Base-by-base conservation (phyloP, 129 eudicot genomes). In the Artemisia argyi region DNA sequence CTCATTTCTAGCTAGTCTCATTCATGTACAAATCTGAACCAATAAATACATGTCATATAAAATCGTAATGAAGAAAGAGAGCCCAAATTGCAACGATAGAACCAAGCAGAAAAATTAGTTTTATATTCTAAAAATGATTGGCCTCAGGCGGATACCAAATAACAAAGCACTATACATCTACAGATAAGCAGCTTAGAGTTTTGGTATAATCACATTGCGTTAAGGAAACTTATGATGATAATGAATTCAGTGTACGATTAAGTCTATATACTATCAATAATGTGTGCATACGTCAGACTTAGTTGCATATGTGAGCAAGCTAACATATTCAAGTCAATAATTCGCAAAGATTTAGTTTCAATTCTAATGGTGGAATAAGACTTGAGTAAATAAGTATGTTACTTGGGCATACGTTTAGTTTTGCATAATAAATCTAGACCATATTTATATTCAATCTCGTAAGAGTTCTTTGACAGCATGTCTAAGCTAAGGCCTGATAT, bases 1-100 rank as follows among this genome's bases (percentile, higher is more conserved):
- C 68, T 94, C 97, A 66, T 94, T 93, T 73, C 63, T 83, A 54
- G 99, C 99, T 53, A 96, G 96, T 85, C 99, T 86, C 75, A 85
- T 84, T 24, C 71, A 73, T 80, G 82, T 87, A 83, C 99, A 94
- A 70, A 79, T 89, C 99, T 94, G 88, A 79, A 78, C 52, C 79
- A 85, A 79, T 69, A 69, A 52, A 74, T 65, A 22, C 83, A 74
- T 71, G 32, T 68, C 35, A 69, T 58, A 19, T 65, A 80, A 16
- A 62, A 60, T 67, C 8, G 15, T 73, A 22, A 17, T 68, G 71
- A 64, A 15, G 32, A 32, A 46, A 32, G 18, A 32, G 18, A 47
- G 30, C 22, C 20, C 26, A 35, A 20, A 75, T 72, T 64, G 52
- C 50, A 49, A 74, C 51, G 24, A 58, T 16, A 7, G 49, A 57